Evolutionary conservation across 768 basidiomycete genomes (phyloP).

Genomic region (Gymnopilus junonius): DNA sequence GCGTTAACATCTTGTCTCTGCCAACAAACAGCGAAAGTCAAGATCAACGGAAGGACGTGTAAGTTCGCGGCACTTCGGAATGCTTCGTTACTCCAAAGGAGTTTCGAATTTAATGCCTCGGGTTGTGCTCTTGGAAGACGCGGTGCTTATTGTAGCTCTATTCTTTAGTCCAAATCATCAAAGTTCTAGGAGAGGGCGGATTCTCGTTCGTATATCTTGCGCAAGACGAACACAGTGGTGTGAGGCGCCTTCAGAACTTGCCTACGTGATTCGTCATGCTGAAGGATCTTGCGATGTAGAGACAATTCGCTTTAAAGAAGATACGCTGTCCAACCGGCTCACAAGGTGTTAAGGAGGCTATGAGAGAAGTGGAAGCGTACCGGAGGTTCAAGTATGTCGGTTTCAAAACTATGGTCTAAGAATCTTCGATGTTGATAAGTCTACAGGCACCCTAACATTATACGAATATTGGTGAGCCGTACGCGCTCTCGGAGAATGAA

Average conservation of each 20-base stretch:
- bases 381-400: conserved; percentile 84
- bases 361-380: conserved; percentile 93
- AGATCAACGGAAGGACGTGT: conserved; percentile 97
- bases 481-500: background rate
- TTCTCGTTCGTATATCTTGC: conserved; percentile 92
- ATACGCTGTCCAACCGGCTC: conserved; percentile 90
- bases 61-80: conserved; percentile 34
- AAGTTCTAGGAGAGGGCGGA: conserved; percentile 94
- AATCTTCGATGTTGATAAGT: conserved; percentile 2
- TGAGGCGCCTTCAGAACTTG: conserved; percentile 40
- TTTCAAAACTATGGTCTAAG: background rate
- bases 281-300: conserved; percentile 39
- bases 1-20: conserved; percentile 83
- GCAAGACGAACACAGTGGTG: conserved; percentile 85
- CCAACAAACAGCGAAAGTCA: conserved; percentile 82
- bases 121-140: background rate
- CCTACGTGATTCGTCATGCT: background rate
- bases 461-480: conserved; percentile 77
- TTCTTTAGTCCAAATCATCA: conserved; percentile 80
- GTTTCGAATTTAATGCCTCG: background rate
- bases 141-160: background rate
- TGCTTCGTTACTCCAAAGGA: background rate
- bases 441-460: conserved; percentile 91
- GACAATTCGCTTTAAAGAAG: conserved; percentile 96
- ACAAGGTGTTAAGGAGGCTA: conserved; percentile 87